Conservation (phyloP, 805 yeast species). For the Kluyveromyces lactis region DNA sequence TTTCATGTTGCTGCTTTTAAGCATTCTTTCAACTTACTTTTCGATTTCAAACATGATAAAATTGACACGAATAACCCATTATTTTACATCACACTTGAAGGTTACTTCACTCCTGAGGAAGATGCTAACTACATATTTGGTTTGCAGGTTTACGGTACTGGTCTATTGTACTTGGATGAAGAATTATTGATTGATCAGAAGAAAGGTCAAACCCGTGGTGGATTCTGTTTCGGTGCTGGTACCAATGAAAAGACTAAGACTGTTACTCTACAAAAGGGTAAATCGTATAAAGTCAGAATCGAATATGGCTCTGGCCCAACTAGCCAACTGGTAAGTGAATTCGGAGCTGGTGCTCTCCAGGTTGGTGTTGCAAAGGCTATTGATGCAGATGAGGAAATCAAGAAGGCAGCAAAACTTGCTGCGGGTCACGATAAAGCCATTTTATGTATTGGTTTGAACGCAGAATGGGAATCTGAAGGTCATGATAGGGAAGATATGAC, state of each 20-base stretch:
- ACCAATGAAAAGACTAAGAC: conserved; percentile 42
- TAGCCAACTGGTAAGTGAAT: conserved; percentile 16
- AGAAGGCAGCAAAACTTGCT: conserved; percentile 42
- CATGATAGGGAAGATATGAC: conserved; percentile 41
- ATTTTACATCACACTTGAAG: conserved; percentile 39
- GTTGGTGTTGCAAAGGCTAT: conserved; percentile 29
- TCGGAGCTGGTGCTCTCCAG: conserved; percentile 31
- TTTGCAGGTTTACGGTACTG: conserved; percentile 45
- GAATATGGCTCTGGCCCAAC: conserved; percentile 47
- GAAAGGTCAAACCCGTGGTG: conserved; percentile 42
- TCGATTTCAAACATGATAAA: conserved; percentile 25
- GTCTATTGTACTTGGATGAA: conserved; percentile 44
- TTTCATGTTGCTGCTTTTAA: conserved; percentile 23
- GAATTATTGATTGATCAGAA: conserved; percentile 48
- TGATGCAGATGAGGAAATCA: no score
- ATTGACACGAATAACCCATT: conserved; percentile 14
- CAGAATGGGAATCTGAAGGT: no score
- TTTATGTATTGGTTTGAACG: conserved; percentile 42
- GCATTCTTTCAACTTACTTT: conserved; percentile 14
- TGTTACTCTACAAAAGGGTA: conserved; percentile 35
- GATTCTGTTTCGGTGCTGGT: conserved; percentile 46
- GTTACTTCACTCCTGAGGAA: conserved; percentile 38
- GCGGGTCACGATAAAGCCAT: conserved; percentile 44
- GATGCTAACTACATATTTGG: conserved; percentile 46
- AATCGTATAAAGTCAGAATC: conserved; percentile 36